A percentile compares a stretch with the other conserved stretches of the same genome.
Conservation (phyloP, 2,329 filamentous ascomycete species). For the Fusarium sp. region DNA sequence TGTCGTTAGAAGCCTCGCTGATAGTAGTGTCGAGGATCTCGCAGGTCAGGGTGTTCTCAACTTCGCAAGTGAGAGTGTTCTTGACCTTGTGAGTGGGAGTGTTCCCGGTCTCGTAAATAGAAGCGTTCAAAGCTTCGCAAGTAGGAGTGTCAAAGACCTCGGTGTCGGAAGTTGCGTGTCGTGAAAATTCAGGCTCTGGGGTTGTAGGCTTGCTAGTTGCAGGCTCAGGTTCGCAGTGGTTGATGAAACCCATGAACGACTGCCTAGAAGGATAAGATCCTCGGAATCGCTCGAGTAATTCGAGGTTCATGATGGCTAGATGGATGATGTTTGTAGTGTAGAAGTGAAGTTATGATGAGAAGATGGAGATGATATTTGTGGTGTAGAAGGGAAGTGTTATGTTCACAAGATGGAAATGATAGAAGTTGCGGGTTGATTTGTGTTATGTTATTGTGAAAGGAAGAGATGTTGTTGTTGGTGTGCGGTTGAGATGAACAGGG, state of each 20-base stretch:
- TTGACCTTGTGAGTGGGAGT: too few species aligned
- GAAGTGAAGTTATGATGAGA: neutral
- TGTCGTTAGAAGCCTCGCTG: too few species aligned
- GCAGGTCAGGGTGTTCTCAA: too few species aligned
- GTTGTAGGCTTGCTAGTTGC: neutral
- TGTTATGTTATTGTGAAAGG: neutral
- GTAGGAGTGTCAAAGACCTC: neutral
- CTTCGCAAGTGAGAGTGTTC: too few species aligned
- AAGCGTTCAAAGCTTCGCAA: too few species aligned
- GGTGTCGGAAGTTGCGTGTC: neutral
- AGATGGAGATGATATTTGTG: neutral
- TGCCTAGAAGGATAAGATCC: conserved; percentile 6
- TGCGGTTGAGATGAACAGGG: neutral
- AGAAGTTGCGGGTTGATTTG: neutral
- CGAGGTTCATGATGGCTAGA: conserved; percentile 8
- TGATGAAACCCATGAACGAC: conserved; percentile 15
- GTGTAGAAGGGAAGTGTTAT: neutral
- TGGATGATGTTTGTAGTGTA: neutral
- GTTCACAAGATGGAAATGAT: neutral
- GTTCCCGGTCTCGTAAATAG: neutral
- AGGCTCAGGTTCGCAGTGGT: neutral
- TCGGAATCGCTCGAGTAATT: conserved; percentile 6
- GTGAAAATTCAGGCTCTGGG: neutral
- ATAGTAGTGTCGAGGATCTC: neutral
- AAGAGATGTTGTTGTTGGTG: neutral